Conservation (phyloP, 768 basidiomycete species). For the Tulasnella calospora region DNA sequence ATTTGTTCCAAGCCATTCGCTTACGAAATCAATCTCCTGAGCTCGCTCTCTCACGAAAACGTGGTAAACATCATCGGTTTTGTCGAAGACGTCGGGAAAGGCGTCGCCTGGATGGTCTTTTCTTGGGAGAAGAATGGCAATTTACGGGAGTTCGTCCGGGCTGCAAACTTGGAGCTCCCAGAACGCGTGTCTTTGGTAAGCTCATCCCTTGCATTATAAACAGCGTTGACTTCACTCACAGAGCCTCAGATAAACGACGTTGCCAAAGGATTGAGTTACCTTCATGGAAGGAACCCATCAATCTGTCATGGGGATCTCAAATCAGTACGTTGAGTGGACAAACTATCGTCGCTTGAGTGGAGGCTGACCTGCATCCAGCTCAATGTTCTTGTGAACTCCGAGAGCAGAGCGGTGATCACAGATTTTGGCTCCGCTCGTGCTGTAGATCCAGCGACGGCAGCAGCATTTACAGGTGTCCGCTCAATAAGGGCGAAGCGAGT, state of each 20-base stretch:
- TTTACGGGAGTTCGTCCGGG: neutral
- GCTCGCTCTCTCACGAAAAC: neutral
- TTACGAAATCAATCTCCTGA: neutral
- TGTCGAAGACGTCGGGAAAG: neutral
- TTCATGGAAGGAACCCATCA: neutral
- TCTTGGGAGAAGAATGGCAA: neutral
- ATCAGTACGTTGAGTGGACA: neutral
- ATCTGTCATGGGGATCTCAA: neutral
- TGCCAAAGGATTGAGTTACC: neutral
- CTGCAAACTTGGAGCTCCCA: neutral
- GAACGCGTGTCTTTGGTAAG: neutral
- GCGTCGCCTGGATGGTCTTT: neutral
- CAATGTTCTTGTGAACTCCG: neutral
- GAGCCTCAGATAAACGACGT: neutral
- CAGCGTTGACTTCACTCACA: neutral
- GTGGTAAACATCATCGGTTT: neutral
- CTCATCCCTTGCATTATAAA: neutral
- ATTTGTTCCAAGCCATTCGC: neutral
- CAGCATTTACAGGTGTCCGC: too few species aligned
- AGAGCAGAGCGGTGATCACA: neutral
- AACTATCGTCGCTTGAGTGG: neutral
- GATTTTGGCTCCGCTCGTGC: neutral
- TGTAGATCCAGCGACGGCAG: too few species aligned
- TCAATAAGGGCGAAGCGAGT: too few species aligned
- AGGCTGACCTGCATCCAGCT: neutral